A percentile compares a stretch with the other conserved stretches of the same genome.
Conservation (phyloP, 495 filamentous ascomycete species). For the Chaetomidium leptoderma region DNA sequence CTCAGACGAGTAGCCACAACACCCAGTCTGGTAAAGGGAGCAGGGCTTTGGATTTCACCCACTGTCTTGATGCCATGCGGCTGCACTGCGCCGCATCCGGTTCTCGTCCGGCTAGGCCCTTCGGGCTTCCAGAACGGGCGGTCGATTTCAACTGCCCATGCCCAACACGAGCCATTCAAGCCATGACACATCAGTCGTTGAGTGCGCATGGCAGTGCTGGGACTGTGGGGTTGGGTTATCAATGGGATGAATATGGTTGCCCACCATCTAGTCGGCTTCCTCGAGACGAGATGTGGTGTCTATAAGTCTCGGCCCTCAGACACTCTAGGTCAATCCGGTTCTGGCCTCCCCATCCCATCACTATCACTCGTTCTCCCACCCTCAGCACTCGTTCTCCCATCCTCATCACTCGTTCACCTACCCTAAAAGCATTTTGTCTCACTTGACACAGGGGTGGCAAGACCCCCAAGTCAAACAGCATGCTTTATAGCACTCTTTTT, state of each 20-base stretch:
- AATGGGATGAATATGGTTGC: background rate
- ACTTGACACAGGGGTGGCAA: background rate
- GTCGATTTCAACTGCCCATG: background rate
- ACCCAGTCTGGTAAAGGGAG: background rate
- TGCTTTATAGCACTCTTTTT: conserved; percentile 13
- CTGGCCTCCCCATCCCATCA: background rate
- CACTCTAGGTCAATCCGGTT: background rate
- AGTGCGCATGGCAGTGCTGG: background rate
- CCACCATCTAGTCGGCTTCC: background rate
- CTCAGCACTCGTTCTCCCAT: background rate
- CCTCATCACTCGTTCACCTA: background rate
- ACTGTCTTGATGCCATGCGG: background rate
- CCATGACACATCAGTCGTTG: background rate
- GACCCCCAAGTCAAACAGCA: background rate
- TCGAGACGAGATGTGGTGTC: background rate
- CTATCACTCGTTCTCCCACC: too few relatives aligned
- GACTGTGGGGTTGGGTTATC: background rate
- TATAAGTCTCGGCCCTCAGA: background rate
- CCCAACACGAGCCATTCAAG: conserved; percentile 3
- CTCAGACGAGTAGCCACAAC: background rate
- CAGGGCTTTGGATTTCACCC: background rate
- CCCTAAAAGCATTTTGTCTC: background rate
- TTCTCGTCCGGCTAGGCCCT: background rate
- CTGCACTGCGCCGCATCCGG: background rate
- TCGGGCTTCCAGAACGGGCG: background rate